phyloP scores from a whole-genome alignment of 805 yeast species.

The Hyphopichia homilentoma region DNA sequence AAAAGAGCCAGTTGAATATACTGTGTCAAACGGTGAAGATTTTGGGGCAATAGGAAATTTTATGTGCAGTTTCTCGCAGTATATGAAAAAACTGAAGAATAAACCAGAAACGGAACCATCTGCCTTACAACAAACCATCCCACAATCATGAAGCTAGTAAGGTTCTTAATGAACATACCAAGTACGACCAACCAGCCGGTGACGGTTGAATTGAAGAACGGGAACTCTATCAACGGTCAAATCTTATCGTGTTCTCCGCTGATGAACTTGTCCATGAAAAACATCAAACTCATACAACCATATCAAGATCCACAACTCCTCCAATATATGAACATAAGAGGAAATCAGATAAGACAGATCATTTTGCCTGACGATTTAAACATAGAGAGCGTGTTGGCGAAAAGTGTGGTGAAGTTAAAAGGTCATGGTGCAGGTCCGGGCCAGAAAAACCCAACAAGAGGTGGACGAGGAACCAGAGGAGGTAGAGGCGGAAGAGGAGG shows the following conservation, averaged over 20 bases:
- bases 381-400: conserved; percentile 58
- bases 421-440: conserved; percentile 45
- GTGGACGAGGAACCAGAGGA: conserved; percentile 15
- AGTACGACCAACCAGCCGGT: conserved; percentile 70
- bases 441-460: conserved; percentile 12
- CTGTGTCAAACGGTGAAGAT: too few relatives aligned
- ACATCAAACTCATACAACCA: conserved; percentile 72
- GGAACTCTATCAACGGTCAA: conserved; percentile 82
- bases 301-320: conserved; percentile 65
- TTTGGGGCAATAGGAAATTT: too few relatives aligned
- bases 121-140: too few relatives aligned
- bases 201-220: conserved; percentile 88
- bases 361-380: conserved; percentile 84
- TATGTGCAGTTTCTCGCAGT: too few relatives aligned
- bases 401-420: conserved; percentile 40
- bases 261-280: conserved; percentile 82
- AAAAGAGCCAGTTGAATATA: too few relatives aligned
- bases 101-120: too few relatives aligned
- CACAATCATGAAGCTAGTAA: conserved; percentile 54
- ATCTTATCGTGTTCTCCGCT: conserved; percentile 81
- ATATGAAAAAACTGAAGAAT: too few relatives aligned
- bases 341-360: conserved; percentile 81
- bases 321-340: conserved; percentile 82
- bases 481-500: conserved; percentile 20
- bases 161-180: conserved; percentile 77